Conservation (phyloP, 192 early-diverging fungal species). For the Coemansia sp. region DNA sequence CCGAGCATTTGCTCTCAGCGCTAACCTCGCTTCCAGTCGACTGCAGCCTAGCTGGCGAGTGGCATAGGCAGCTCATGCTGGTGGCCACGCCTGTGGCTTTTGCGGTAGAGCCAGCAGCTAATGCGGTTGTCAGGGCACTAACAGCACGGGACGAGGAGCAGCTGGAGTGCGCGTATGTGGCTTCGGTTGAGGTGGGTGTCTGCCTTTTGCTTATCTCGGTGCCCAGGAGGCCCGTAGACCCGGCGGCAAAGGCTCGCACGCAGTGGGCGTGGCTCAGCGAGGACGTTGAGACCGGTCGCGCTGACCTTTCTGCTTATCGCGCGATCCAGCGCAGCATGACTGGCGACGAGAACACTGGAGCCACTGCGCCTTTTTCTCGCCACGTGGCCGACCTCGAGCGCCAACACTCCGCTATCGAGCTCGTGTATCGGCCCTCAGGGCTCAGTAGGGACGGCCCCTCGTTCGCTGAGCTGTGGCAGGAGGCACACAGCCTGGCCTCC, state of each 20-base stretch:
- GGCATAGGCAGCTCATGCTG: slow-evolving; percentile 12
- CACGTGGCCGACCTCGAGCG: slow-evolving; percentile 17
- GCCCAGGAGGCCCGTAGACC: slow-evolving; percentile 80
- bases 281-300: slow-evolving; percentile 50
- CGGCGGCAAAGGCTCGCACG: slow-evolving; percentile 69
- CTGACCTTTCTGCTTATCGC: slow-evolving; percentile 60
- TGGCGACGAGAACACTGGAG: slow-evolving; percentile 49
- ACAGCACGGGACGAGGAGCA: background rate
- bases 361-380: slow-evolving; percentile 11
- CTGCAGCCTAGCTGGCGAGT: background rate
- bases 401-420: slow-evolving; percentile 35
- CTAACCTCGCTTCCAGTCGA: background rate
- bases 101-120: slow-evolving; percentile 6
- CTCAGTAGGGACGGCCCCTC: background rate
- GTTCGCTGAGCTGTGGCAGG: slow-evolving; percentile 52
- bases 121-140: slow-evolving; percentile 11
- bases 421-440: slow-evolving; percentile 28
- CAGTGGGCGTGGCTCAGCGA: slow-evolving; percentile 63
- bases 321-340: slow-evolving; percentile 62
- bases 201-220: slow-evolving; percentile 70
- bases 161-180: slow-evolving; percentile 1
- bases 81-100: background rate
- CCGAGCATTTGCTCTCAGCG: background rate
- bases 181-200: slow-evolving; percentile 45
- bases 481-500: slow-evolving; percentile 22